phyloP scores from a whole-genome alignment of 805 yeast species.

The Teunomyces cretensis region DNA sequence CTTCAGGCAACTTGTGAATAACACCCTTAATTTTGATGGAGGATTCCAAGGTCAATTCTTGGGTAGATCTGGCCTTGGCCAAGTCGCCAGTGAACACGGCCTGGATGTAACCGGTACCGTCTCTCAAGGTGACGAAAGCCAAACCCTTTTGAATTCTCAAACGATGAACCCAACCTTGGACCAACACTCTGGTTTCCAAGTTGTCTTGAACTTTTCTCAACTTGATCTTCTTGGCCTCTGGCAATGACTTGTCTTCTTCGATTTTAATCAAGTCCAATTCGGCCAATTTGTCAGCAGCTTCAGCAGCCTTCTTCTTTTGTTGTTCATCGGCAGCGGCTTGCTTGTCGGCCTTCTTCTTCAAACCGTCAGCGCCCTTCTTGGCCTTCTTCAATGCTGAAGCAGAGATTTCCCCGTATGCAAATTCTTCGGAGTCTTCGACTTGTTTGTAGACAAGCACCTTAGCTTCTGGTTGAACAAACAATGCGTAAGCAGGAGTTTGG shows the following conservation, averaged over 20 bases:
- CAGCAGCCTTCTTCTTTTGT: conserved; percentile 55
- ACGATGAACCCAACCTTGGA: conserved; percentile 96
- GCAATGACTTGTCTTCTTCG: conserved; percentile 70
- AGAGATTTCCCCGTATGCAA: conserved; percentile 70
- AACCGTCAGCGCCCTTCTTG: conserved; percentile 90
- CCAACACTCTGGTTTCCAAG: conserved; percentile 69
- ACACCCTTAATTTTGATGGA: conserved; percentile 80
- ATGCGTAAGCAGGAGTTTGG: conserved; percentile 82
- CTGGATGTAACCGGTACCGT: conserved; percentile 91
- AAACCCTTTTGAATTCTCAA: conserved; percentile 90
- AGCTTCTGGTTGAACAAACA: conserved; percentile 51
- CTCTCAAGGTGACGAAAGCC: conserved; percentile 88
- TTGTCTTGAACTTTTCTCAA: conserved; percentile 52
- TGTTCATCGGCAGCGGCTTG: conserved; percentile 58
- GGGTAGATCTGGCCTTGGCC: conserved; percentile 85
- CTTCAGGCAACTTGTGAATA: conserved; percentile 84
- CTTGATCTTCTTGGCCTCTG: conserved; percentile 67
- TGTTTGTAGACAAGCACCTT: conserved; percentile 61
- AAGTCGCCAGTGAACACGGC: conserved; percentile 86
- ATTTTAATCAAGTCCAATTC: conserved; percentile 72
- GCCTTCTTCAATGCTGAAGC: conserved; percentile 95
- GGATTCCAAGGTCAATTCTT: conserved; percentile 83
- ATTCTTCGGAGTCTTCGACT: conserved; percentile 50
- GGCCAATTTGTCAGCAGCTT: conserved; percentile 72
- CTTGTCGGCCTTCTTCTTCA: conserved; percentile 78